These are phyloP conservation scores for Zymoseptoria passerinii DNA, from an alignment of 2,329 filamentous ascomycete genomes.

Conservation along the genomic window DNA sequence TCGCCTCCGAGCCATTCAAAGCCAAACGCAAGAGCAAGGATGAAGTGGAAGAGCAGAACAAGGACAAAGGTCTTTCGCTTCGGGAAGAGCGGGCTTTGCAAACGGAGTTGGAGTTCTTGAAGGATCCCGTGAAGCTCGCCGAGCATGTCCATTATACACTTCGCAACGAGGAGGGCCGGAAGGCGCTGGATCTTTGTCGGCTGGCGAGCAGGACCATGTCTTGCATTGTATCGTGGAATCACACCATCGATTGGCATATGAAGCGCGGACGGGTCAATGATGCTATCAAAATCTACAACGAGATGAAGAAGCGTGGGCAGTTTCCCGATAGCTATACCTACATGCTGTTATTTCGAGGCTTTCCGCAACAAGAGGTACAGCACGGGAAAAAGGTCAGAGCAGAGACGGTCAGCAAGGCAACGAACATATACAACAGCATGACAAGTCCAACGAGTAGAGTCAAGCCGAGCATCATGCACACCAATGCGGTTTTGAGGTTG, in stretches of 20 bases:
- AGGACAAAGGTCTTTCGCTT: neutral
- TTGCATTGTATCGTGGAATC: constrained; percentile 78
- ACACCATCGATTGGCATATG: constrained; percentile 66
- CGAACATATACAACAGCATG: constrained; percentile 72
- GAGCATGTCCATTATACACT: constrained; percentile 58
- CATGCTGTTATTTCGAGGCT: constrained; percentile 71
- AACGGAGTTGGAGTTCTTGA: constrained; percentile 54
- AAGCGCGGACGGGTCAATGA: constrained; percentile 49
- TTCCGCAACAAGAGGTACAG: constrained; percentile 27
- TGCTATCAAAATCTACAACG: constrained; percentile 80
- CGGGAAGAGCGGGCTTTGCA: constrained; percentile 28
- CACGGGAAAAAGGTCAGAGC: constrained; percentile 44
- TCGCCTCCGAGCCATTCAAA: neutral
- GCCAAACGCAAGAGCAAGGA: constrained; percentile 1
- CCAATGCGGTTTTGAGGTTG: constrained; percentile 79
- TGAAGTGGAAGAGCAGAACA: neutral
- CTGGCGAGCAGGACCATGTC: constrained; percentile 57
- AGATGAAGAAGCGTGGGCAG: constrained; percentile 95
- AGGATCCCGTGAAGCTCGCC: constrained; percentile 66
- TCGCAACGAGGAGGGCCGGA: constrained; percentile 49
- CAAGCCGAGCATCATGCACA: constrained; percentile 68
- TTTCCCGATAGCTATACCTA: constrained; percentile 75
- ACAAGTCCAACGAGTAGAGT: constrained; percentile 53
- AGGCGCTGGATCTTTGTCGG: constrained; percentile 61
- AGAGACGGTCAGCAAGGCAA: constrained; percentile 55